Conservation (phyloP, 2,329 filamentous ascomycete species). For the Ophiostoma triangulosporum region DNA sequence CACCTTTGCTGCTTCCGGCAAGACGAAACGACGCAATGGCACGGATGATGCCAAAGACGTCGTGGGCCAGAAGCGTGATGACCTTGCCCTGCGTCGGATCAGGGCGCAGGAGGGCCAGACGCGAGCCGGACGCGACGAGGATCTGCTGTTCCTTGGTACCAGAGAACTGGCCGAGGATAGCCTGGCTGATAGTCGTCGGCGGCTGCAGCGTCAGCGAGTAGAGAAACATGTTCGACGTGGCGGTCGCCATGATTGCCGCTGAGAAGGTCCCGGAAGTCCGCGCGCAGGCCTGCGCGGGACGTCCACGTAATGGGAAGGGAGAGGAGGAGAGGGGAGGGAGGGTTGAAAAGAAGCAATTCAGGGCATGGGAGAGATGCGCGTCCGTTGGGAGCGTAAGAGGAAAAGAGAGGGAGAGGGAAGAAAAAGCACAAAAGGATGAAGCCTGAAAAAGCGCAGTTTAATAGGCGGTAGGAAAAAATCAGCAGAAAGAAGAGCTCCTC, state of each 20-base stretch:
- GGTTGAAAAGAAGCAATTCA: background rate
- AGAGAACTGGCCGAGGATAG: constrained; percentile 87
- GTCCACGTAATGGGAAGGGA: constrained; percentile 1
- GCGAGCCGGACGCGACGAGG: constrained; percentile 81
- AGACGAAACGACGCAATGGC: constrained; percentile 79
- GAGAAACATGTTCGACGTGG: constrained; percentile 92
- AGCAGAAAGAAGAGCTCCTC: constrained; percentile 7
- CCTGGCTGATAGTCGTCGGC: constrained; percentile 77
- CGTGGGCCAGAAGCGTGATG: constrained; percentile 72
- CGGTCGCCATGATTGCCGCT: constrained; percentile 63
- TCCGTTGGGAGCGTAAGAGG: background rate
- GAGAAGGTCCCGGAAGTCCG: constrained; percentile 30
- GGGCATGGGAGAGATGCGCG: constrained; percentile 5
- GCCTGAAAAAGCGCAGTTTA: background rate
- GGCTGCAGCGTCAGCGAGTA: constrained; percentile 94
- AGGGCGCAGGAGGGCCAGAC: constrained; percentile 74
- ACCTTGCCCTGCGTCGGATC: constrained; percentile 79
- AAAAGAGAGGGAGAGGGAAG: background rate
- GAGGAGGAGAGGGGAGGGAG: background rate
- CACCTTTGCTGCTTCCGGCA: constrained; percentile 92
- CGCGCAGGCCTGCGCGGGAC: constrained; percentile 23
- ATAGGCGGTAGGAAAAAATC: constrained; percentile 10
- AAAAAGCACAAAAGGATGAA: background rate
- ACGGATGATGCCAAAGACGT: constrained; percentile 92
- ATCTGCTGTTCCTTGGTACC: constrained; percentile 98